Conservation (phyloP, 345 rosid species). For the Schrenkiella parvula region DNA sequence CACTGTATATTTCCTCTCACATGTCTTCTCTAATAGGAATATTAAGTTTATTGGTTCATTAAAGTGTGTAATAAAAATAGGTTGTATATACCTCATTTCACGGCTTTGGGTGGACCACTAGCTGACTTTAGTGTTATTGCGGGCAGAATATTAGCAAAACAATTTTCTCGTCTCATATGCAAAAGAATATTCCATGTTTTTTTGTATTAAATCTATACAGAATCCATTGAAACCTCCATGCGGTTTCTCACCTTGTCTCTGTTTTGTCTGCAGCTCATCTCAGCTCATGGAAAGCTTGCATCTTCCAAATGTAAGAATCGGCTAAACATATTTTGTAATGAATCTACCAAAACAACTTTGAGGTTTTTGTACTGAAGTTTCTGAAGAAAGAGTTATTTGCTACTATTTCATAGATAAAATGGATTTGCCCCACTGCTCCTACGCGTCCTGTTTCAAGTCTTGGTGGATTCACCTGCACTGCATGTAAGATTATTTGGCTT, state of each 20-base stretch:
- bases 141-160: constrained; percentile 6
- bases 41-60: constrained; percentile 28
- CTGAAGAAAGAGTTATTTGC: neutral
- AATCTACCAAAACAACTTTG: neutral
- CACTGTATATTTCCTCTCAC: constrained; percentile 23
- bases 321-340: neutral
- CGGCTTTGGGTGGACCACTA: constrained; percentile 37
- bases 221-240: neutral
- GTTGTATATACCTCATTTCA: constrained; percentile 34
- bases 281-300: constrained; percentile 86
- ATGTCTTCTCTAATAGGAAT: constrained; percentile 31
- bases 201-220: constrained; percentile 9
- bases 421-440: constrained; percentile 99
- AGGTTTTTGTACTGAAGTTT: neutral
- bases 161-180: constrained; percentile 16
- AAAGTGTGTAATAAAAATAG: constrained; percentile 21
- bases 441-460: constrained; percentile 72
- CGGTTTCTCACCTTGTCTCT: constrained; percentile 24
- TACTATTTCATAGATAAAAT: constrained; percentile 60
- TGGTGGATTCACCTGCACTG: constrained; percentile 88
- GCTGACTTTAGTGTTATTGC: constrained; percentile 30
- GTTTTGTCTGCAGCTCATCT: constrained; percentile 66
- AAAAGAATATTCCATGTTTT: constrained; percentile 7
- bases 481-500: constrained; percentile 51
- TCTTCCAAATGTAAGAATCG: constrained; percentile 80